Base-by-base conservation (phyloP, 2,329 filamentous ascomycete genomes). In the Rhytidhysteron rufulum region DNA sequence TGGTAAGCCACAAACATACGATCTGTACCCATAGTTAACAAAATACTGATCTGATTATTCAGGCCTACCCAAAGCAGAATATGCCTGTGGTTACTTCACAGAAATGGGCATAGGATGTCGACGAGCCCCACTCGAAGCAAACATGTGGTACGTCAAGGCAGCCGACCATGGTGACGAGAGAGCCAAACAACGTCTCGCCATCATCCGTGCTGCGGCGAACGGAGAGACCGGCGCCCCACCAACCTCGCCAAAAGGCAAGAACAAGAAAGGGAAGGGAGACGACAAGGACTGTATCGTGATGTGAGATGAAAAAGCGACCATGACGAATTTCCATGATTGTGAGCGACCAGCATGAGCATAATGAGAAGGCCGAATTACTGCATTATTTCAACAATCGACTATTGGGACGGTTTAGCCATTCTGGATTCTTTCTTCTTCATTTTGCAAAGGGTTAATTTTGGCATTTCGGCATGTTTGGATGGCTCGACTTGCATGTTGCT, bases 71-170 rank as follows among this genome's bases (percentile, higher is more conserved):
- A 75, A 75, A 73, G 93, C 93, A n/a, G 82, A 96, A 63, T 98
- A 97, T 55, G 88, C 93, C 0, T 81, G 95, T 17, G 93, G 89
- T 32, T 97, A 96, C 68, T 98, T 98, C 63, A 96, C 90, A 4
- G 93, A 98, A 65, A 95, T 94, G 87, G 93, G 93, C 47, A 96
- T 98, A 54, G 93, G 93, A 36, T 96, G 89, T 64, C 86, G 89
- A 27, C 83, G 88, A 35, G 93, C 98, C 63, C 83, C 91, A n/a
- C 78, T 98, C 31, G 90, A 96, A 65, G 91, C 93, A 52, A 98
- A 98, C 58, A 87, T 95, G 22, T 97, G 90, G 91, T 98, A 98
- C 62, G 91, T 98, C 52, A 88, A 87, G 66, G 93, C 93, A 4
- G 91, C 93, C 13, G 91, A 95, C 51, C 80, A 88, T 36, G 93